Percentiles rank a stretch among this genome's conserved stretches.
Evolutionary conservation across 2,329 filamentous ascomycete genomes (phyloP).

Genomic region (Cryphonectria parasitica): DNA sequence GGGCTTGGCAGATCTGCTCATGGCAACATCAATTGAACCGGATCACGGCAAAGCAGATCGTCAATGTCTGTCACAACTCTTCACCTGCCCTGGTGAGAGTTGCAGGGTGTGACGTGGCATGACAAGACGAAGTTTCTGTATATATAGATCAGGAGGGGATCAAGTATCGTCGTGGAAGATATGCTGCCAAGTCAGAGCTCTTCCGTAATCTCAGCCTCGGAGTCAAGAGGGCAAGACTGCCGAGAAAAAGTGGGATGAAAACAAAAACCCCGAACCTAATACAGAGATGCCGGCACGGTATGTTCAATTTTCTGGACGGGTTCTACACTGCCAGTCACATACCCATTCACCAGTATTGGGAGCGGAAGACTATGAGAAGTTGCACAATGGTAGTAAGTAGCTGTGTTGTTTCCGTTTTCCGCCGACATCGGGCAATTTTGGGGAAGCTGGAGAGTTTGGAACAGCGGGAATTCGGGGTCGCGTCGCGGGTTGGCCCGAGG

Average conservation of each 20-base stretch:
- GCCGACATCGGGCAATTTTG: conserved; percentile 25
- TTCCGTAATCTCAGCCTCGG: neutral
- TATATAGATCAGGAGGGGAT: neutral
- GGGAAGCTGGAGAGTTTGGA: neutral
- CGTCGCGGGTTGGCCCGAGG: conserved; percentile 16
- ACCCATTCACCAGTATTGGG: neutral
- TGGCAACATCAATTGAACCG: neutral
- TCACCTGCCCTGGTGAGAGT: neutral
- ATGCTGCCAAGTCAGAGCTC: neutral
- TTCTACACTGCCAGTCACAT: neutral
- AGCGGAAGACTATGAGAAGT: neutral
- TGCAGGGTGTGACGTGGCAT: neutral
- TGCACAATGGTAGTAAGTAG: neutral
- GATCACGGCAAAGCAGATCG: neutral
- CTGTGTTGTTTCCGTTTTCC: conserved; percentile 21
- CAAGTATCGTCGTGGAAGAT: neutral
- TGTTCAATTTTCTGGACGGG: neutral
- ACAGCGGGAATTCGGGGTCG: neutral
- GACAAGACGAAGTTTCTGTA: neutral
- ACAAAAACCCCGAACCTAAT: too few relatives aligned
- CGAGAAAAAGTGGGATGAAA: too few relatives aligned
- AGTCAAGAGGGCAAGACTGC: neutral
- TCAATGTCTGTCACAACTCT: neutral
- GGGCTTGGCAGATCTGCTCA: too few relatives aligned
- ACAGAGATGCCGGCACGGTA: neutral